These are phyloP conservation scores for Solanum phureja DNA, from an alignment of 257 asterid genomes.

Conservation along the genomic window DNA sequence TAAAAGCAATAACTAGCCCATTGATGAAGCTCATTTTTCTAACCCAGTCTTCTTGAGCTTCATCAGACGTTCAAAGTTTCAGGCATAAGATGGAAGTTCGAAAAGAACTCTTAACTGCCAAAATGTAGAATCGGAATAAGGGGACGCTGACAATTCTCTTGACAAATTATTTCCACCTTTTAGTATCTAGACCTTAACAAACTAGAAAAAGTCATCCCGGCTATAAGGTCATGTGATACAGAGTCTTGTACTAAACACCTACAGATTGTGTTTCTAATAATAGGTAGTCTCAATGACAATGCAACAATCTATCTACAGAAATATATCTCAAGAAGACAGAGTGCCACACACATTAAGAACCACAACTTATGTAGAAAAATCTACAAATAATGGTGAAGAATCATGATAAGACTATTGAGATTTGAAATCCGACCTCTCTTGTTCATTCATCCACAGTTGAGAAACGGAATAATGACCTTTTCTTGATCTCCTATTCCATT, in stretches of 20 bases:
- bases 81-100: neutral
- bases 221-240: neutral
- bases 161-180: neutral
- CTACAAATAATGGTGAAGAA: neutral
- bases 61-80: neutral
- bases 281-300: neutral
- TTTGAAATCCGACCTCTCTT: neutral
- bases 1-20: neutral
- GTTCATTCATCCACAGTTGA: neutral
- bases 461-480: neutral
- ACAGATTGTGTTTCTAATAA: neutral
- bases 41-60: neutral
- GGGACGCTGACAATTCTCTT: neutral
- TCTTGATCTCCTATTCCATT: neutral
- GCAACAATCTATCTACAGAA: neutral
- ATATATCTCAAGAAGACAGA: neutral
- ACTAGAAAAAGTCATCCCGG: neutral
- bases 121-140: neutral
- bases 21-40: neutral
- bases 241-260: neutral
- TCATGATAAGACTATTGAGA: neutral
- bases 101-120: neutral
- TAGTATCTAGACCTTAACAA: neutral
- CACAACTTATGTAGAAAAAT: neutral
- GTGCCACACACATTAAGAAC: neutral